Conservation (phyloP, 2,329 filamentous ascomycete species). For the Myriosclerotinia curreyana region DNA sequence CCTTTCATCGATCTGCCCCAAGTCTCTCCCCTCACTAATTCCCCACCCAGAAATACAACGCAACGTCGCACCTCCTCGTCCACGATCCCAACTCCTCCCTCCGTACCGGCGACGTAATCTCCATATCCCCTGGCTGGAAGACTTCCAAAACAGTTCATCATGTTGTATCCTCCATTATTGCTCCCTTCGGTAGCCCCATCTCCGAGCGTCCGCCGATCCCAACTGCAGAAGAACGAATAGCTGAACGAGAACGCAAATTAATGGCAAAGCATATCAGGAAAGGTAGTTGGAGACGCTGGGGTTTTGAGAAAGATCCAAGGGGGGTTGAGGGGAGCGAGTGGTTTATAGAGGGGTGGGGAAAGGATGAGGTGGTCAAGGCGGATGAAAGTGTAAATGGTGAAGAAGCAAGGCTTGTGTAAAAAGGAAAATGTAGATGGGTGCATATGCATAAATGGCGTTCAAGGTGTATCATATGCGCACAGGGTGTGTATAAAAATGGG, state of each 20-base stretch:
- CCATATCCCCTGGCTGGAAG: slow-evolving; percentile 64
- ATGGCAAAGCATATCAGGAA: slow-evolving; percentile 55
- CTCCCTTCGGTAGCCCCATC: slow-evolving; percentile 64
- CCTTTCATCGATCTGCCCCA: not conserved
- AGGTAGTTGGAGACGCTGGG: slow-evolving; percentile 25
- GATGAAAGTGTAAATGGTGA: not conserved
- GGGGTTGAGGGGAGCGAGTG: slow-evolving; percentile 14
- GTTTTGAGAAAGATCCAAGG: slow-evolving; percentile 23
- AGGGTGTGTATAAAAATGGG: slow-evolving; percentile 15
- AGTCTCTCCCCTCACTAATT: not conserved
- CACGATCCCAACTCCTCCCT: slow-evolving; percentile 76
- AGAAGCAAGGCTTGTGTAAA: slow-evolving; percentile 10
- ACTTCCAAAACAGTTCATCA: slow-evolving; percentile 67
- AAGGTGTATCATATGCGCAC: slow-evolving; percentile 6
- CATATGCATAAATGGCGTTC: slow-evolving; percentile 19
- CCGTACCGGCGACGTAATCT: slow-evolving; percentile 70
- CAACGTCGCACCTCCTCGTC: slow-evolving; percentile 64
- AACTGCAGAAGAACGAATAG: slow-evolving; percentile 59
- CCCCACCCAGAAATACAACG: slow-evolving; percentile 58
- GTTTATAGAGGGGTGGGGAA: slow-evolving; percentile 27
- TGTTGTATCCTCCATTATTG: slow-evolving; percentile 71
- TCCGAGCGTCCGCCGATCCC: slow-evolving; percentile 64
- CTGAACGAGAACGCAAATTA: slow-evolving; percentile 52
- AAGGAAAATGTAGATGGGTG: not conserved
- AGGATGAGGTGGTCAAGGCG: slow-evolving; percentile 5